A percentile compares a stretch with the other conserved stretches of the same genome.
These are phyloP conservation scores for Stemphylium beticola DNA, from an alignment of 2,329 filamentous ascomycete genomes.

Conservation along the genomic window DNA sequence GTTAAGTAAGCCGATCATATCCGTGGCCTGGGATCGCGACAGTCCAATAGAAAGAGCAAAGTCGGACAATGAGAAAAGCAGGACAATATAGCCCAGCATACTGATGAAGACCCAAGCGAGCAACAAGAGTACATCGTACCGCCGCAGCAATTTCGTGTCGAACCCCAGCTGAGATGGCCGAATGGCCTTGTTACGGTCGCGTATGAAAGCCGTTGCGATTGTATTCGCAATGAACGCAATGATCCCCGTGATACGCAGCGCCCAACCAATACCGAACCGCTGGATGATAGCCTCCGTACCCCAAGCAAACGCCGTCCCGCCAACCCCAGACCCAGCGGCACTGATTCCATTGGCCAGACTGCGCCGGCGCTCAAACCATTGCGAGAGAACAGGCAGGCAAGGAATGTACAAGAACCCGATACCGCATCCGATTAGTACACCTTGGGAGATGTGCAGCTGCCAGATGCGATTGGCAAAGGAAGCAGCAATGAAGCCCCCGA, in stretches of 20 bases:
- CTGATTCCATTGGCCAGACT: constrained; percentile 52
- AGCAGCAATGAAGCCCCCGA: constrained; percentile 46
- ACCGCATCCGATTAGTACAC: constrained; percentile 49
- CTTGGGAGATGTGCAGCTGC: constrained; percentile 53
- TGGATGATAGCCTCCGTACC: constrained; percentile 49
- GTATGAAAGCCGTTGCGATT: constrained; percentile 38
- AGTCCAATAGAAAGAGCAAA: constrained; percentile 55
- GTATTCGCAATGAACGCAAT: constrained; percentile 37
- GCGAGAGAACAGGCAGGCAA: constrained; percentile 45
- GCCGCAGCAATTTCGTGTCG: constrained; percentile 44
- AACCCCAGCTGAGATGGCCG: constrained; percentile 45
- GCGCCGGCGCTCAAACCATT: constrained; percentile 52
- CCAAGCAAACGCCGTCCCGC: constrained; percentile 44
- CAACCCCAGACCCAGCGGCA: constrained; percentile 50
- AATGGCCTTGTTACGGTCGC: constrained; percentile 44
- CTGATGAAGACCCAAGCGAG: constrained; percentile 53
- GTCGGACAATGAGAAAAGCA: constrained; percentile 57
- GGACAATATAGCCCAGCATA: constrained; percentile 56
- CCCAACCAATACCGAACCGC: constrained; percentile 48
- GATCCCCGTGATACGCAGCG: constrained; percentile 50
- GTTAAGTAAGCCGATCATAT: constrained; percentile 54
- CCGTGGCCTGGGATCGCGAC: constrained; percentile 47
- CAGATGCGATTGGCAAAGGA: constrained; percentile 48
- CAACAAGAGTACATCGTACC: constrained; percentile 47
- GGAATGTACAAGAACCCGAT: constrained; percentile 52